A percentile compares a stretch with the other conserved stretches of the same genome.
Evolutionary conservation across 768 basidiomycete genomes (phyloP).

Genomic region (Hypholoma sublateritium): DNA sequence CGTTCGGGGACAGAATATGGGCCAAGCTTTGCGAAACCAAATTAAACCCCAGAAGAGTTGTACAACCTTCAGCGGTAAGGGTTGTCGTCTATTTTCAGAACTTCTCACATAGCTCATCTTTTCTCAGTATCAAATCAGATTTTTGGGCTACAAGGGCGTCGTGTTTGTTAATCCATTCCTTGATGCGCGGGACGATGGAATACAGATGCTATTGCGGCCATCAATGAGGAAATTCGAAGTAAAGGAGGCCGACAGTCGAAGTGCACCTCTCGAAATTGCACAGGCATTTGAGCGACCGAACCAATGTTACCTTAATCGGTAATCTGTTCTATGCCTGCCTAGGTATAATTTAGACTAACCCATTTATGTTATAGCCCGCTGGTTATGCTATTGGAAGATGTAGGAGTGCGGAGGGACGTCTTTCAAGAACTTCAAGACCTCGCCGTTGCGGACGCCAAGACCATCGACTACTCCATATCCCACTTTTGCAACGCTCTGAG

Average conservation of each 20-base stretch:
- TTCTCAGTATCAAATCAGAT: constrained; percentile 74
- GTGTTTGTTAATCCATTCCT: constrained; percentile 65
- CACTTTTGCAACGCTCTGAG: constrained; percentile 50
- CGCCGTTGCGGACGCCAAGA: constrained; percentile 55
- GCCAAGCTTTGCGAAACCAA: constrained; percentile 45
- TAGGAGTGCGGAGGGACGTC: constrained; percentile 55
- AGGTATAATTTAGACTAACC: background rate
- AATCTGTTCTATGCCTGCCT: background rate
- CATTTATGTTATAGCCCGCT: constrained; percentile 46
- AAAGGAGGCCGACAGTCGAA: constrained; percentile 31
- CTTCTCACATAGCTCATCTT: constrained; percentile 1
- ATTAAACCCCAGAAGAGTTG: constrained; percentile 27
- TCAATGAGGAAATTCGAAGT: constrained; percentile 80
- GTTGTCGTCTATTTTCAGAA: background rate
- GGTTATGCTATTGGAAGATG: constrained; percentile 78
- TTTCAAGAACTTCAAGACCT: constrained; percentile 64
- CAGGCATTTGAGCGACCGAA: constrained; percentile 60
- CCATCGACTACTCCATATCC: constrained; percentile 55
- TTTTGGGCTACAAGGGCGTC: constrained; percentile 83
- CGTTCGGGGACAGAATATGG: constrained; percentile 63
- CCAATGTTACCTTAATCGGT: constrained; percentile 74
- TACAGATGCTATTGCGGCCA: constrained; percentile 67
- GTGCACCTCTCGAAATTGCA: constrained; percentile 74
- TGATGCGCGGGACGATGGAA: constrained; percentile 42
- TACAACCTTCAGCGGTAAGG: constrained; percentile 60